Evolutionary conservation across 2,329 filamentous ascomycete species (phyloP).

Genomic region (Proliferodiscus dingleyae): DNA sequence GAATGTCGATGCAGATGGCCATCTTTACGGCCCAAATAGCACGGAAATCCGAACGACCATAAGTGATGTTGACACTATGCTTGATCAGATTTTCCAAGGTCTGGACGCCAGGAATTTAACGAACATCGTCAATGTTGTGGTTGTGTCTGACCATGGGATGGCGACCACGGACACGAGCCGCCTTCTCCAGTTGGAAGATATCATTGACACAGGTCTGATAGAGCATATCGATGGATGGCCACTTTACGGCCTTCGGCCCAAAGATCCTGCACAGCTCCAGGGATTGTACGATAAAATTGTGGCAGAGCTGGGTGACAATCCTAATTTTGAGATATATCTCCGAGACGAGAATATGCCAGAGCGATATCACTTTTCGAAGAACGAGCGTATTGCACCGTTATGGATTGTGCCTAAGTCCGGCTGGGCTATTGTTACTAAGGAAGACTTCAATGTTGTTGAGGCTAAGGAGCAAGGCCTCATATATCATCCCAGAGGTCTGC

Average conservation of each 20-base stretch:
- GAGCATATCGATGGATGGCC: constrained; percentile 93
- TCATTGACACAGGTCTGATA: constrained; percentile 73
- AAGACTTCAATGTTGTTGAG: constrained; percentile 70
- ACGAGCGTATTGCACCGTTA: constrained; percentile 83
- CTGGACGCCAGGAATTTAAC: constrained; percentile 80
- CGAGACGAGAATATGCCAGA: constrained; percentile 84
- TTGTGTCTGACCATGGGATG: constrained; percentile 99
- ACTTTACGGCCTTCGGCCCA: constrained; percentile 79
- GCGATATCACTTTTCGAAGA: constrained; percentile 85
- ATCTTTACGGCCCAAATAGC: constrained; percentile 88
- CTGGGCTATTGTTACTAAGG: constrained; percentile 81
- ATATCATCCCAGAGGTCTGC: constrained; percentile 79
- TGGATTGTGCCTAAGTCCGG: constrained; percentile 93
- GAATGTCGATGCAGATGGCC: constrained; percentile 82
- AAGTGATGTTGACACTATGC: constrained; percentile 72
- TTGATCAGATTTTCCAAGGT: constrained; percentile 69
- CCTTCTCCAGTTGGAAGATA: constrained; percentile 82
- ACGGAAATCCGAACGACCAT: constrained; percentile 84
- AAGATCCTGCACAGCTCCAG: constrained; percentile 60
- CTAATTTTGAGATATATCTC: constrained; percentile 81
- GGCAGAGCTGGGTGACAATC: constrained; percentile 53
- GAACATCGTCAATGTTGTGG: constrained; percentile 82
- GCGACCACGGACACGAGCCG: constrained; percentile 80
- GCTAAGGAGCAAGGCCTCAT: constrained; percentile 57
- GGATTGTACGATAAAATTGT: constrained; percentile 59